Evolutionary conservation across 306 rosid genomes (phyloP), one percentile per base, ranked within the genome.

Genomic region (Cotoneaster glaucophyllus): DNA sequence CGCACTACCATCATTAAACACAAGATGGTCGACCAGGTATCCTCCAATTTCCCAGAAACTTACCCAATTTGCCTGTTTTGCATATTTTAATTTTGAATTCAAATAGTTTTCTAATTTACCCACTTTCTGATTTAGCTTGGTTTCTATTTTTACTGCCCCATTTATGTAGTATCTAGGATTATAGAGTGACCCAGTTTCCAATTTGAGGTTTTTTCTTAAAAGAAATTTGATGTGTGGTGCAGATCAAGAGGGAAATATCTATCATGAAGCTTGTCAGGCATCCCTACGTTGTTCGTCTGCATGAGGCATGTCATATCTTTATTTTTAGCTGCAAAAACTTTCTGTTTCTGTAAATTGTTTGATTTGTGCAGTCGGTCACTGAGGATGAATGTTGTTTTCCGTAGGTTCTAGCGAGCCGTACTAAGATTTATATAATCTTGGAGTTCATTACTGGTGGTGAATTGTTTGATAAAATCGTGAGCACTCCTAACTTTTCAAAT

Each of bases 371-470:
- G 24, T 44, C 65, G 6, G 66, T 82, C 57, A 58, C 80, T 74
- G 32, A 63, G 43, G 48, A 62, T 66, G 34, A 74, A 62, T 66
- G 34, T 75, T 83, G 15, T 82, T 61, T 80, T 84, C 67, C 78
- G 48, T 81, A 93, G 98, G 97, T 93, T 85, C 79, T 93, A 10
- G 98, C 98, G 0, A 93, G 89, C 82, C 93, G 95, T 41, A 90
- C 98, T 37, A 90, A 90, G 90, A 93, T 93, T 72, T 93, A 90
- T 80, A 90, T 90, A 73, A 90, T 93, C 80, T 70, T 90, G 87
- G 98, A 93, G 89, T 93, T 79, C 89, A 88, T 93, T 69, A 93
- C 97, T n/a, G 98, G 98, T 32, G 98, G 98, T 71, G 98, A 93
- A 90, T 84, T 93, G 75, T 93, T 93, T 75, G 98, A 93, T 84